phyloP scores from a whole-genome alignment of 257 asterid genomes.

The Rubia yunnanensis region DNA sequence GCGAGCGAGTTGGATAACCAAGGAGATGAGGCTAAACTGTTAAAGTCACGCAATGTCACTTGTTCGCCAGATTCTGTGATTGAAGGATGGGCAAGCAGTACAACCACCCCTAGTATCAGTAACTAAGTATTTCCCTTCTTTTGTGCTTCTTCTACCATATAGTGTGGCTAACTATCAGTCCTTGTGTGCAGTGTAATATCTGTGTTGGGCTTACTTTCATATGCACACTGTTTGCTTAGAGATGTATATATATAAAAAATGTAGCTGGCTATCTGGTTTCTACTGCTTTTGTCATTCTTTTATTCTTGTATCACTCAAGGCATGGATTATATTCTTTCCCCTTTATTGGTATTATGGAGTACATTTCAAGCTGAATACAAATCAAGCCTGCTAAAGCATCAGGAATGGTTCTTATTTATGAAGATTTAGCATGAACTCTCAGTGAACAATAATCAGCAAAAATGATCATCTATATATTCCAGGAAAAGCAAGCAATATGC shows the following conservation, averaged over 20 bases:
- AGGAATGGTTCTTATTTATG: too few relatives aligned
- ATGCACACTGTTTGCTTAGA: not conserved
- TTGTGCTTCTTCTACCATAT: not conserved
- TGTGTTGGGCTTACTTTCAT: not conserved
- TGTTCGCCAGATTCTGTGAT: conserved; percentile 26
- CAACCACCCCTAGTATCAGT: conserved; percentile 19
- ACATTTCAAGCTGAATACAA: too few relatives aligned
- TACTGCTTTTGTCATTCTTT: not conserved
- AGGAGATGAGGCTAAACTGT: conserved; percentile 27
- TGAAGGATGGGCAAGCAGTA: conserved; percentile 12
- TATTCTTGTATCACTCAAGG: not conserved
- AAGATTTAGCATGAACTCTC: too few relatives aligned
- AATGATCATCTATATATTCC: too few relatives aligned
- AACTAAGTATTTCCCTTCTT: conserved; percentile 2
- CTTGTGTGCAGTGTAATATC: conserved; percentile 3
- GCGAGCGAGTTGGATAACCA: conserved; percentile 29
- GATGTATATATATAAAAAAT: conserved; percentile 18
- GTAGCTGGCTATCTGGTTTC: not conserved
- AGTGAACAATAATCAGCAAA: too few relatives aligned
- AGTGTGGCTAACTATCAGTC: not conserved
- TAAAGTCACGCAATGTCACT: conserved; percentile 11
- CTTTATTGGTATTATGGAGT: too few relatives aligned
- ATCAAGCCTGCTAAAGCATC: too few relatives aligned
- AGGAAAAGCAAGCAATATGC: too few relatives aligned
- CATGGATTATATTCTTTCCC: too few relatives aligned